phyloP scores from a whole-genome alignment of 139 green algal species.

The Nannochloris sp. region DNA sequence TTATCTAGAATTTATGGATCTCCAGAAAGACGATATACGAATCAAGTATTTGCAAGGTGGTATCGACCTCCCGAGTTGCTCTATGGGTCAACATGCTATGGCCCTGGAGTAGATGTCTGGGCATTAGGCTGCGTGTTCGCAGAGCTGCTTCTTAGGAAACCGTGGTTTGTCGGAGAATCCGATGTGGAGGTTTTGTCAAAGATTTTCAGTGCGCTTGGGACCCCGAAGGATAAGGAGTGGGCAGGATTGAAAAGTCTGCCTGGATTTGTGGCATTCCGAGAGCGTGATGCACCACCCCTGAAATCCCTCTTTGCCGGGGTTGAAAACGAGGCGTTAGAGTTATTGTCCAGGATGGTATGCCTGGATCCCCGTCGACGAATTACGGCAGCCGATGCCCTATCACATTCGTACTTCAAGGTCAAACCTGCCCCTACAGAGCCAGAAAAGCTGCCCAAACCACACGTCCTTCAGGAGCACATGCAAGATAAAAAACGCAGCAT shows the following conservation, averaged over 20 bases:
- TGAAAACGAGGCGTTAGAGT: slow-evolving; percentile 51
- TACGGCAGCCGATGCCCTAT: slow-evolving; percentile 50
- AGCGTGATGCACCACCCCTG: slow-evolving; percentile 37
- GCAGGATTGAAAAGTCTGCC: slow-evolving; percentile 47
- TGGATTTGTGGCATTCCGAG: slow-evolving; percentile 48
- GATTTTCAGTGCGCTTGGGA: slow-evolving; percentile 70
- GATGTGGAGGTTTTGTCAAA: slow-evolving; percentile 78
- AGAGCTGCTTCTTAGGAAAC: slow-evolving; percentile 64
- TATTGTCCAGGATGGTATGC: slow-evolving; percentile 37
- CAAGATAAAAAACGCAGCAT: slow-evolving; percentile 1
- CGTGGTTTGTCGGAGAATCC: slow-evolving; percentile 65
- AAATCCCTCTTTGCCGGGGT: slow-evolving; percentile 48
- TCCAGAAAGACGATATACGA: slow-evolving; percentile 58
- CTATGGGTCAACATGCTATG: slow-evolving; percentile 68
- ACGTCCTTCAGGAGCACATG: not conserved
- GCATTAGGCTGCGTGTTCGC: slow-evolving; percentile 78
- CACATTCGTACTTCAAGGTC: slow-evolving; percentile 64
- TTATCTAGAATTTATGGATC: slow-evolving; percentile 62
- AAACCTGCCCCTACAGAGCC: slow-evolving; percentile 42
- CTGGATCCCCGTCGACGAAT: slow-evolving; percentile 41
- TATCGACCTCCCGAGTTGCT: slow-evolving; percentile 86
- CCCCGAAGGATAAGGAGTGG: slow-evolving; percentile 57
- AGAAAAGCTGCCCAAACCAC: slow-evolving; percentile 39
- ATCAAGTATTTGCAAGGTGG: slow-evolving; percentile 85
- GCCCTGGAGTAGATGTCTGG: slow-evolving; percentile 77